Conservation (phyloP, 768 basidiomycete genomes). For the Boletus pseudopeckii region DNA sequence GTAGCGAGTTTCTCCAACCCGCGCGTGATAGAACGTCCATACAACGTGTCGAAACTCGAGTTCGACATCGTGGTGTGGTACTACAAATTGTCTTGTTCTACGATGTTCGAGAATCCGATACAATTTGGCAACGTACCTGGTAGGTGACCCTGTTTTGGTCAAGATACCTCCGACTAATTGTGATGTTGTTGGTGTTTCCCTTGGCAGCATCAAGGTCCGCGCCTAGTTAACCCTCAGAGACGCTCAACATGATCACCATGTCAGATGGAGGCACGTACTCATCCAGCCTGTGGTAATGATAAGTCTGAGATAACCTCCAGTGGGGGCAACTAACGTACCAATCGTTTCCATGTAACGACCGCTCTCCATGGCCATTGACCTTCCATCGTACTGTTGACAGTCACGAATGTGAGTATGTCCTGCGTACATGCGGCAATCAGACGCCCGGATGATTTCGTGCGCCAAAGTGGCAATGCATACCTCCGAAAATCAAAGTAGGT, state of each 20-base stretch:
- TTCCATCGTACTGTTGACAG: constrained; percentile 24
- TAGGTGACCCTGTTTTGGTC: constrained; percentile 78
- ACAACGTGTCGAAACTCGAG: constrained; percentile 56
- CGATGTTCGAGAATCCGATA: background rate
- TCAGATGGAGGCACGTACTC: constrained; percentile 39
- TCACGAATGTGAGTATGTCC: constrained; percentile 48
- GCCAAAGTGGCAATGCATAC: constrained; percentile 25
- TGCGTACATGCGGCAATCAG: constrained; percentile 10
- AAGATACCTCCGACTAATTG: constrained; percentile 69
- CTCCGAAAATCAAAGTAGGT: constrained; percentile 82
- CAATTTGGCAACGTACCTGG: constrained; percentile 41
- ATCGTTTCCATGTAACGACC: constrained; percentile 93
- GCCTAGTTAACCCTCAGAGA: constrained; percentile 29
- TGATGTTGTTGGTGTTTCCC: constrained; percentile 46
- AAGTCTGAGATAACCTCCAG: background rate
- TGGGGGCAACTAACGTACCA: constrained; percentile 40
- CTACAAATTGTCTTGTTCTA: constrained; percentile 27
- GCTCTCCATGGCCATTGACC: constrained; percentile 55
- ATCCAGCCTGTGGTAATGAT: constrained; percentile 45
- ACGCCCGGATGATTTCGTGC: background rate
- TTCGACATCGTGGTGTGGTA: constrained; percentile 62
- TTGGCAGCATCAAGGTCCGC: constrained; percentile 44
- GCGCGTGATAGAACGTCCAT: constrained; percentile 50
- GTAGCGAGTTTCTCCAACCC: constrained; percentile 52
- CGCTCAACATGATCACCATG: background rate